Conservation (phyloP, 2,329 filamentous ascomycete species). For the Ophiostoma piceae region DNA sequence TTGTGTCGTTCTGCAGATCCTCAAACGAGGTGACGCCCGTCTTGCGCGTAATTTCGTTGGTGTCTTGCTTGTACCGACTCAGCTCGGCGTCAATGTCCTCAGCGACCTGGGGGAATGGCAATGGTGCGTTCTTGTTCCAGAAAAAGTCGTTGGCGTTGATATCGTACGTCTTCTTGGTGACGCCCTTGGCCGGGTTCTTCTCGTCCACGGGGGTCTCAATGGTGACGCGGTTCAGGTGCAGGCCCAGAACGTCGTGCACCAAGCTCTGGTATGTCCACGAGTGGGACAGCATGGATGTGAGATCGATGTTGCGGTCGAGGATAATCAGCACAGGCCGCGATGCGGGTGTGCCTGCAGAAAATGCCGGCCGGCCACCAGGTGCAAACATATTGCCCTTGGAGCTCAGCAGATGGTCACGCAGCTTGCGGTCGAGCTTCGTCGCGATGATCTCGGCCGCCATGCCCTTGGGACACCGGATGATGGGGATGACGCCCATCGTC, state of each 20-base stretch:
- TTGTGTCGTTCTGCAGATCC: constrained; percentile 83
- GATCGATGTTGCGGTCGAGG: constrained; percentile 88
- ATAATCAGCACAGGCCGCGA: constrained; percentile 87
- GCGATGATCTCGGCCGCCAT: constrained; percentile 92
- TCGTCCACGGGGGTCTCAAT: constrained; percentile 81
- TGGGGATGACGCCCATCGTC: constrained; percentile 95
- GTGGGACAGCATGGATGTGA: constrained; percentile 98
- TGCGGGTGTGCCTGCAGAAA: constrained; percentile 57
- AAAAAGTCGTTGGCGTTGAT: constrained; percentile 89
- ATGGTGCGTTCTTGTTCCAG: constrained; percentile 85
- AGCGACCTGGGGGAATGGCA: constrained; percentile 91
- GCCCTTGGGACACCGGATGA: constrained; percentile 89
- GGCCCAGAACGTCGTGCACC: constrained; percentile 58
- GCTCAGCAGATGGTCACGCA: constrained; percentile 93
- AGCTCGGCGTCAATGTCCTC: constrained; percentile 90
- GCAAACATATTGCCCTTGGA: constrained; percentile 98
- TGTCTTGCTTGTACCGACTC: constrained; percentile 92
- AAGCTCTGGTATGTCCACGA: constrained; percentile 78
- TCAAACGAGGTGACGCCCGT: constrained; percentile 90
- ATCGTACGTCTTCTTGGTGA: constrained; percentile 85
- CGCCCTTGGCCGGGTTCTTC: constrained; percentile 64
- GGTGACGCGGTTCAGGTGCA: constrained; percentile 75
- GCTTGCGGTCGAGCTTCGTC: constrained; percentile 87
- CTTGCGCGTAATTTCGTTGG: constrained; percentile 88
- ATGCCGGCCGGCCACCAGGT: constrained; percentile 50